Percentiles rank a stretch among this genome's conserved stretches.
Evolutionary conservation across 768 basidiomycete genomes (phyloP).

Genomic region (Pulveroboletus sp.): DNA sequence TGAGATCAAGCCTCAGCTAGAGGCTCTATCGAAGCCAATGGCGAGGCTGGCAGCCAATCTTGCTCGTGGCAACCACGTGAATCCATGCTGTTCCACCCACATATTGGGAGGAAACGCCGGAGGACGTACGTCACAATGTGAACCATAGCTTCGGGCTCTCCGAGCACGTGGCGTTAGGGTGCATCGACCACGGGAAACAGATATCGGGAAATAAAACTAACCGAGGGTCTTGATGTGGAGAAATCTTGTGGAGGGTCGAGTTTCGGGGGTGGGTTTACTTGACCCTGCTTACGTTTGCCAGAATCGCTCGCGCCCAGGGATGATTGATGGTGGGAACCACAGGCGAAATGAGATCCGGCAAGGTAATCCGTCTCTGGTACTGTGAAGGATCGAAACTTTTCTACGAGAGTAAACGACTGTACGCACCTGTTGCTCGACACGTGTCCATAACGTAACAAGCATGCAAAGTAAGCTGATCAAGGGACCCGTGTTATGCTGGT

Average conservation of each 20-base stretch:
- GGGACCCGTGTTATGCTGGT: neutral
- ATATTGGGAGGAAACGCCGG: neutral
- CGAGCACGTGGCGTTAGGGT: conserved; percentile 2
- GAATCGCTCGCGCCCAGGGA: conserved; percentile 9
- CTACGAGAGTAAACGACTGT: neutral
- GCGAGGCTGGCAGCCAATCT: neutral
- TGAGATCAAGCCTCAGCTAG: neutral
- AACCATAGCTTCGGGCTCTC: neutral
- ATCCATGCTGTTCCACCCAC: conserved; percentile 15
- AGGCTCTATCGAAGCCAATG: neutral
- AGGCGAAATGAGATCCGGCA: neutral
- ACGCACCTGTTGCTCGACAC: neutral
- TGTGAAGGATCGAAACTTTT: neutral
- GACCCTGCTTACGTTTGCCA: neutral
- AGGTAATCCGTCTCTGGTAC: too few relatives aligned
- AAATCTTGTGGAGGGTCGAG: too few relatives aligned
- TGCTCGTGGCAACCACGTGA: conserved; percentile 19
- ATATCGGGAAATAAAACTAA: neutral
- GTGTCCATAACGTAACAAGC: neutral
- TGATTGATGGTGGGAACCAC: neutral
- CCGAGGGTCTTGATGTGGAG: too few relatives aligned
- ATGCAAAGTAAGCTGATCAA: neutral
- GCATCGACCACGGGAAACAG: neutral
- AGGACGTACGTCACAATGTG: neutral
- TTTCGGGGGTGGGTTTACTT: too few relatives aligned